These are phyloP conservation scores for Kwoniella sp. DNA, from an alignment of 768 basidiomycete genomes.

Conservation along the genomic window DNA sequence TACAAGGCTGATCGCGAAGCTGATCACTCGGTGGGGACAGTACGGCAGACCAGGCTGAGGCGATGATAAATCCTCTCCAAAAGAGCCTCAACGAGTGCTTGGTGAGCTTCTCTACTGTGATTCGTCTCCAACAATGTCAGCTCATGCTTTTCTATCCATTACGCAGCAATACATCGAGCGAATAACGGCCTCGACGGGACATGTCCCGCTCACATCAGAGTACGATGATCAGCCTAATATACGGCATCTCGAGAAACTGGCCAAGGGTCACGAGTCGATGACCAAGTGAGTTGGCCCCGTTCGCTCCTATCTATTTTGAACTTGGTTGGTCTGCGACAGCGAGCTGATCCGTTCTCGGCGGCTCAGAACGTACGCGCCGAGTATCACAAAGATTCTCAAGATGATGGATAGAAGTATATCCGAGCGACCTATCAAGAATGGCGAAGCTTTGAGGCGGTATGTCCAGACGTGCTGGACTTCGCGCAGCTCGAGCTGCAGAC, in stretches of 20 bases:
- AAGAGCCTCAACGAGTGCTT: conserved; percentile 89
- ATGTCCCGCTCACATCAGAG: conserved; percentile 14
- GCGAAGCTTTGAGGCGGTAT: conserved; percentile 78
- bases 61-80: conserved; percentile 95
- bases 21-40: background rate
- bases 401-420: conserved; percentile 93
- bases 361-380: conserved; percentile 87
- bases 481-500: too few species aligned
- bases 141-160: background rate
- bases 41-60: conserved; percentile 83
- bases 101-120: conserved; percentile 62
- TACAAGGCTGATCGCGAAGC: too few species aligned
- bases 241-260: conserved; percentile 21
- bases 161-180: conserved; percentile 34
- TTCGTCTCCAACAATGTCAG: too few species aligned
- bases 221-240: conserved; percentile 27
- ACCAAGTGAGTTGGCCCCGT: conserved; percentile 81
- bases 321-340: too few species aligned
- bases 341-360: background rate
- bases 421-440: conserved; percentile 93
- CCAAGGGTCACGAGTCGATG: conserved; percentile 70
- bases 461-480: too few species aligned
- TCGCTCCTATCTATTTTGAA: too few species aligned
- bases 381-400: conserved; percentile 84
- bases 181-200: conserved; percentile 25